Evolutionary conservation across 2,329 filamentous ascomycete species (phyloP), one percentile per base, ranked within the genome.

Genomic region (Fusarium marasasianum): DNA sequence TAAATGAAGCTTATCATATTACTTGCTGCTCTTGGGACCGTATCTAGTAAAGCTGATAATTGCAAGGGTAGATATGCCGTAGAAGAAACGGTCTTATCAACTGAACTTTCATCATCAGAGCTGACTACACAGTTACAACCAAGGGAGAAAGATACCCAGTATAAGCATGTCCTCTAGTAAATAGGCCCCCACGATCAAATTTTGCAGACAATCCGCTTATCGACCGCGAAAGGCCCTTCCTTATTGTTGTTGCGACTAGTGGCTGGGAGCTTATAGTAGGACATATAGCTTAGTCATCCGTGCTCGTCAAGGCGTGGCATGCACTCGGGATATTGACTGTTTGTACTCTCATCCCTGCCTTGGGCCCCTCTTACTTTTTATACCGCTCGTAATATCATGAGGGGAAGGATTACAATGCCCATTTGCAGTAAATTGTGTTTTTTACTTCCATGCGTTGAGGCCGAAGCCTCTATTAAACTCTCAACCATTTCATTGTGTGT

Each of bases 11-110:
- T 8, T 47, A 4, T 29, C 45, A 29, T 15, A 8, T 47, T 15
- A 15, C 20, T 15, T 29, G 18, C 4, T 47, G 5, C 20, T 48
- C 45, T 48, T 48, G 45, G 9, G 1, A 29, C 6, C 22, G 13
- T 29, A 17, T 48, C 4, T 4, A 48, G 4, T 0, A 0, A 14
- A 20, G 26, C 9, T 31, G 1, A n/a, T 18, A 13, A 2, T n/a
- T 7, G 11, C 15, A 33, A 18, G 7, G 2, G n/a, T 10, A 33
- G 22, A 33, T 2, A 17, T 50, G 0, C 3, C 22, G 2, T n/a
- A 3, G 29, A 33, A 33, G 22, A 24, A 33, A 35, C 33, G 11
- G 11, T 13, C 17, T 24, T 10, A 8, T n/a, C 22, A 50, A n/a
- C 20, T 13, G 1, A 24, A 33, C 1, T 11, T 33, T 18, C 8